These are phyloP conservation scores for Athelia sp. DNA, from an alignment of 1,284 basidiomycete genomes.

Conservation along the genomic window DNA sequence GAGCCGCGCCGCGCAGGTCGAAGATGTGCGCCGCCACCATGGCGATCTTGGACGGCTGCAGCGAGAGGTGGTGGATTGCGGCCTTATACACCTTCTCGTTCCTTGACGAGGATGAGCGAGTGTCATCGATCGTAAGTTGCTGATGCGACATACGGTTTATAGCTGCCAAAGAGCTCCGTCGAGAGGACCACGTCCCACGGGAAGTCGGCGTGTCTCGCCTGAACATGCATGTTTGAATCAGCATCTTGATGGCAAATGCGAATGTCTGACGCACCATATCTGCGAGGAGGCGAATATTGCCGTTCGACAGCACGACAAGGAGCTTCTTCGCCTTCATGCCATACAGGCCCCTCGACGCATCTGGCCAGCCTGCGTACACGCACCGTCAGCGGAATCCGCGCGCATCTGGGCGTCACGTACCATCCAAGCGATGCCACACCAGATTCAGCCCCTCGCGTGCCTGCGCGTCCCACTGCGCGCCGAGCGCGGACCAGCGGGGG, in stretches of 20 bases:
- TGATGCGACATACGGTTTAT: conserved; percentile 48
- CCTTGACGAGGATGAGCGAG: conserved; percentile 23
- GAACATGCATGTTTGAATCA: too few relatives aligned
- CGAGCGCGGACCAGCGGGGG: conserved; percentile 42
- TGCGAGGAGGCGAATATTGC: conserved; percentile 51
- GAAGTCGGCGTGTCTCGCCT: conserved; percentile 56
- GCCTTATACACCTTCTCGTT: conserved; percentile 47
- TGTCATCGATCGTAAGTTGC: not conserved
- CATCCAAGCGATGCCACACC: conserved; percentile 52
- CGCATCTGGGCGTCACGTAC: conserved; percentile 22
- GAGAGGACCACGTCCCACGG: conserved; percentile 64
- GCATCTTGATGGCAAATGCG: too few relatives aligned
- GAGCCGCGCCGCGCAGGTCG: conserved; percentile 51
- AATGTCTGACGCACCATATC: conserved; percentile 58
- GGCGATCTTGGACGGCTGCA: conserved; percentile 45
- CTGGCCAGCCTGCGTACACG: conserved; percentile 55
- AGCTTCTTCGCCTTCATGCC: conserved; percentile 46
- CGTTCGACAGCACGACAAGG: conserved; percentile 56
- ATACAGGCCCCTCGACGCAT: conserved; percentile 42
- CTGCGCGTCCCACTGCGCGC: conserved; percentile 33
- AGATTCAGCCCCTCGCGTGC: conserved; percentile 39
- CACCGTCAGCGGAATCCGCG: not conserved
- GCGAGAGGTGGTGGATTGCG: conserved; percentile 42
- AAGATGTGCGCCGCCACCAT: conserved; percentile 63
- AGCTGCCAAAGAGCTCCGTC: conserved; percentile 50